Base-by-base conservation (phyloP, 1,284 basidiomycete genomes). In the Ceratobasidium sp. region DNA sequence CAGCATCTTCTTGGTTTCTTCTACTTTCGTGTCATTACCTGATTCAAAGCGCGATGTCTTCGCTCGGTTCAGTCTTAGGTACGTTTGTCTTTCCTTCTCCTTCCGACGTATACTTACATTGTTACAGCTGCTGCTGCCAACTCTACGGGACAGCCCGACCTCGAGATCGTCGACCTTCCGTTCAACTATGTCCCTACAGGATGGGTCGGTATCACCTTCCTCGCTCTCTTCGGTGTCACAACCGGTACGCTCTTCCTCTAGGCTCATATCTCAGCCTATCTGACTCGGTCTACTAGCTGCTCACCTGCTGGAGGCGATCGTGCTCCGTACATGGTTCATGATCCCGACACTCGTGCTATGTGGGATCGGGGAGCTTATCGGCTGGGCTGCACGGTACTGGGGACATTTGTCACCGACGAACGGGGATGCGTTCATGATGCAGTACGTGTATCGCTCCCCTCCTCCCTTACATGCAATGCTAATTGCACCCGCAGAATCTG, bases 251-350 rank as follows among this genome's bases (percentile, higher is more conserved):
- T 33, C 7, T n/a, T 15, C 0, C 28, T 17, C 28, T 50, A 12
- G 12, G 6, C 33, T 13, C 38, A 46, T 56, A 33, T 7, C 20
- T 2, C 23, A 12, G 48, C 17, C 73, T 33, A 33, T 4, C 33
- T 33, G 33, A 33, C 12, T 33, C 48, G n/a, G 33, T 65, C 17
- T 42, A n/a, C 79, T 80, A 86, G 85, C 84, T 1, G 50, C 85
- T 0, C 91, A 91, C 81, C 44, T 87, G 12, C 82, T 80, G 3
- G 88, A 91, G 81, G 87, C 87, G 0, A 71, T 87, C 86, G 3
- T 81, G 80, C 23, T 86, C 80, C 65, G 85, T 86, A 83, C 87
- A 68, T 91, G 89, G 88, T 90, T 87, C 84, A 82, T 90, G 9
- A 81, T 90, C 57, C 87, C 87, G 0, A 91, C 33, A 33, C 33